Evolutionary conservation across 805 yeast genomes (phyloP).

Genomic region (Lipomyces spencermartinsiae): DNA sequence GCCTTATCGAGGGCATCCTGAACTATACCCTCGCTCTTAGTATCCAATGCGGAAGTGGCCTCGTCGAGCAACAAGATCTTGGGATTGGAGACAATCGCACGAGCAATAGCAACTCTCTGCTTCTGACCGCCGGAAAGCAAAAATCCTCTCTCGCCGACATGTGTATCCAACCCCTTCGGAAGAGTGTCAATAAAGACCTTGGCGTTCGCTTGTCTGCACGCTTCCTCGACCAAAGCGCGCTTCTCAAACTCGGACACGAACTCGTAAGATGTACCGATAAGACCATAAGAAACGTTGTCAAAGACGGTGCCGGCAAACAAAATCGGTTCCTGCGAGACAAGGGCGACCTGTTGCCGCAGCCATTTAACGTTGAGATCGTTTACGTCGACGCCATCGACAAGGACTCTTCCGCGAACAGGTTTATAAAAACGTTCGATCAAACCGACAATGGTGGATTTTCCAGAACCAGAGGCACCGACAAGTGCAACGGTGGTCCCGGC

Average conservation of each 20-base stretch:
- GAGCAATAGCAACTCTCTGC: slow-evolving; percentile 67
- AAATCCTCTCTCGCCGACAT: slow-evolving; percentile 62
- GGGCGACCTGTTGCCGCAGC: slow-evolving; percentile 60
- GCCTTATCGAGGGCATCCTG: slow-evolving; percentile 55
- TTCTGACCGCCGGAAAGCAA: slow-evolving; percentile 73
- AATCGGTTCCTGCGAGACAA: slow-evolving; percentile 63
- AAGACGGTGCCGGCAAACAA: slow-evolving; percentile 80
- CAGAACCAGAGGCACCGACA: slow-evolving; percentile 83
- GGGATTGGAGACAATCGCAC: slow-evolving; percentile 65
- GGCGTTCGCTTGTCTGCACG: slow-evolving; percentile 61
- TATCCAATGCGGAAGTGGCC: slow-evolving; percentile 71
- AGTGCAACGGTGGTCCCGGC: slow-evolving; percentile 87
- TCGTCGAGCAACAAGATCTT: slow-evolving; percentile 64
- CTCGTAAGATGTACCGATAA: slow-evolving; percentile 47
- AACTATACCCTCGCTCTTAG: slow-evolving; percentile 65
- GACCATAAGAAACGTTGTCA: slow-evolving; percentile 82
- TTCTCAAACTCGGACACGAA: slow-evolving; percentile 49
- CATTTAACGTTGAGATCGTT: slow-evolving; percentile 57
- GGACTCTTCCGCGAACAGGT: slow-evolving; percentile 56
- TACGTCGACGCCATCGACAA: slow-evolving; percentile 57
- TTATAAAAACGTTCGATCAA: slow-evolving; percentile 64
- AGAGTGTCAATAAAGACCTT: slow-evolving; percentile 56
- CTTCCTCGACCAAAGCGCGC: slow-evolving; percentile 50
- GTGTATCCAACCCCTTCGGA: slow-evolving; percentile 58
- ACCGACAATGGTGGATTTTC: slow-evolving; percentile 54